A percentile compares a stretch with the other conserved stretches of the same genome.
Evolutionary conservation across 2,329 filamentous ascomycete species (phyloP).

Genomic region (Pseudogymnoascus sp.): DNA sequence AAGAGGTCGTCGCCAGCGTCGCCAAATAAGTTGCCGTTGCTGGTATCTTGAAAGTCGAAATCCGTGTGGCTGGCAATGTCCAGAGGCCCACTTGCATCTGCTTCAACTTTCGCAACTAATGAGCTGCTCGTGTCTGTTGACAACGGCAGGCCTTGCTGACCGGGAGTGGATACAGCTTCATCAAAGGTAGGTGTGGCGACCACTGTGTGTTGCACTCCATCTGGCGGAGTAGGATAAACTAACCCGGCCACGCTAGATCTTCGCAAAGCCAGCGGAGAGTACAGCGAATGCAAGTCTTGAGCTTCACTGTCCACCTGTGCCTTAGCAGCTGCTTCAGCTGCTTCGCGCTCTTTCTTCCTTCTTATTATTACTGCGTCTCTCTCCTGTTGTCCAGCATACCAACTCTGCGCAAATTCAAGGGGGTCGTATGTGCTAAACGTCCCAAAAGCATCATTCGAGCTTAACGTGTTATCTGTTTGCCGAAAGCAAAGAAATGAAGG

Average conservation of each 20-base stretch:
- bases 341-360: constrained; percentile 44
- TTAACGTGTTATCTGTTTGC: constrained; percentile 12
- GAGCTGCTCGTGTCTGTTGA: not conserved
- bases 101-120: not conserved
- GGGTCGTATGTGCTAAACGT: constrained; percentile 22
- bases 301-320: constrained; percentile 37
- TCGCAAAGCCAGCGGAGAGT: constrained; percentile 45
- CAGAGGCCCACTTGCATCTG: not conserved
- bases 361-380: constrained; percentile 39
- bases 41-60: constrained; percentile 27
- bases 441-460: not conserved
- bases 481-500: constrained; percentile 28
- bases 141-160: constrained; percentile 28
- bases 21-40: constrained; percentile 55
- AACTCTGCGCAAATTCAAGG: constrained; percentile 30
- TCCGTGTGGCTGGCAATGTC: not conserved
- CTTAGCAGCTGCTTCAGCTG: constrained; percentile 28
- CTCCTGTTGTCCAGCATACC: constrained; percentile 27
- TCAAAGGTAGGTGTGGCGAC: constrained; percentile 51
- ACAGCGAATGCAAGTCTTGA: constrained; percentile 35
- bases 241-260: constrained; percentile 43
- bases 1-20: constrained; percentile 64
- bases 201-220: constrained; percentile 47
- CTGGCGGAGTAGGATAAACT: constrained; percentile 66
- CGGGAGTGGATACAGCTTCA: constrained; percentile 47